Base-by-base conservation (phyloP, 306 rosid species). In the Leucaena leucocephala region DNA sequence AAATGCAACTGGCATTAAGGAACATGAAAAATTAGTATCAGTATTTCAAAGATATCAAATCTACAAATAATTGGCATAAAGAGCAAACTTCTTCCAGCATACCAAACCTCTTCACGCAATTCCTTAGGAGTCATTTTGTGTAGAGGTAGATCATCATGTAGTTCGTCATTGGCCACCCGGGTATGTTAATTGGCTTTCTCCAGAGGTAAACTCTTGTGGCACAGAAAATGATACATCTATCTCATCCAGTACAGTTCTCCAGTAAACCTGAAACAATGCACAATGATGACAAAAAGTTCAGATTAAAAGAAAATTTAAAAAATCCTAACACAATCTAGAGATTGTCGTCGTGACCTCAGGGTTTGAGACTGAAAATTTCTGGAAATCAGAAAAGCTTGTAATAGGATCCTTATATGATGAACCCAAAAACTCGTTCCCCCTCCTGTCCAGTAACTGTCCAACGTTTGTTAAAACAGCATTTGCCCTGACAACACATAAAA, bases 151-250 rank as follows among this genome's bases (percentile, higher is more conserved):
- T 82, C 90, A 77, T 91, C 94, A 7, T 84, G 75, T 66, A 82
- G 91, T 86, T 95, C 99, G 42, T 88, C 98, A 95, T 76, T 87
- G 86, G 62, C 94, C 96, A 69, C 94, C 93, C 8, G 94, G 92
- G 75, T 77, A 54, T 11, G 88, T 71, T 19, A 72, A 69, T 8
- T 81, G 78, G 76, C 65, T 77, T 17, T 85, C 90, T n/a, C 82
- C 81, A 13, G 85, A 27, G 33, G 71, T 43, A 69, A 79, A 61
- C 74, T 89, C 92, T 22, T 73, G 83, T 69, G 89, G 90, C 71
- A 54, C 78, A 21, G 89, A 84, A 87, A 95, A 95, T 16, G 83
- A 81, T 76, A 88, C 73, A 50, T 84, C 67, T 89, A 95, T 86
- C 84, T 92, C 98, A 66, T 86, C 91, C 70, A 92, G 66, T 72